Evolutionary conservation across 75 land plant genomes (phyloP), one percentile per base, ranked within the genome.

Genomic region (Cunninghamia lanceolata): DNA sequence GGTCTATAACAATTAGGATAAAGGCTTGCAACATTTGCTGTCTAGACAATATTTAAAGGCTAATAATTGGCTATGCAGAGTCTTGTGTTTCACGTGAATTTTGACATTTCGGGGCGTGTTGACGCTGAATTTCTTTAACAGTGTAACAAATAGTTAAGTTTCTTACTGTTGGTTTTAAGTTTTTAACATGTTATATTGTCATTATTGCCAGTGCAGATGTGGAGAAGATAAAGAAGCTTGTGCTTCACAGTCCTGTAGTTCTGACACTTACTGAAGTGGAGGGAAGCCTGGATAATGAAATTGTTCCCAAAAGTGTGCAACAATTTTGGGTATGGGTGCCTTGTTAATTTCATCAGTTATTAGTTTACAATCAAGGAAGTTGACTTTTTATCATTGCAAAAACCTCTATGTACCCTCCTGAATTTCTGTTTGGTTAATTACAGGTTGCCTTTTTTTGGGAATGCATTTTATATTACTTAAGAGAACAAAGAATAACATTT

Each of bases 221-320:
- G 42, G 99, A 98, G 66, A 96, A 93, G 90, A 66, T 98, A 70
- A 98, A 98, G 88, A 98, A 96, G 78, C 93, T 96, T 39, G 90
- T 96, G 19, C 87, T 98, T 21, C 99, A 98, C 86, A 95, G 95
- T 90, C 99, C 99, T 6, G 91, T 88, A 53, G 94, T 89, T 82
- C 88, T 98, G 86, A 98, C 99, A 3, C 93, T 96, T 30, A 88
- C 95, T 43, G 99, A 98, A 90, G 94, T 88, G 36, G 90, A 90
- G 34, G 94, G 94, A 43, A 87, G 89, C 3, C 78, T 14, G 1
- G 90, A 92, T 81, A 93, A 90, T 89, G 94, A 90, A 38, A 85
- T 98, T 32, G 93, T 96, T 38, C 99, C 99, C 3, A 94, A 91
- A 82, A 93, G 88, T 86, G 97, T 98, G 50, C 97, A 98, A 79